Evolutionary conservation across 1,284 basidiomycete genomes (phyloP).

Genomic region (Ceratobasidium sp.): DNA sequence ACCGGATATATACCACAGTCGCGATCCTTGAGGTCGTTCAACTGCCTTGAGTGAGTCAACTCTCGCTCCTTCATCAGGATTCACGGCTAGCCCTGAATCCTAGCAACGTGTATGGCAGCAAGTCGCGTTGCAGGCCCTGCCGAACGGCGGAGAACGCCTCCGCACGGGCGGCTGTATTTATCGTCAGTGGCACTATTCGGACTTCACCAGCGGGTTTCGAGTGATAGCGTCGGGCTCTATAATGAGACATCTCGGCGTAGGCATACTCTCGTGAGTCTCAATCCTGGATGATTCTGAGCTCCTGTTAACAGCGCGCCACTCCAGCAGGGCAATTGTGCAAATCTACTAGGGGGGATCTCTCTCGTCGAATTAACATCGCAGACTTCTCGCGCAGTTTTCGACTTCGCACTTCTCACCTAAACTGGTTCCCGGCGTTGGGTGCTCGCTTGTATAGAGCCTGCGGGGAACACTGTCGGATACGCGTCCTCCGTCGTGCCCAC

Average conservation of each 20-base stretch:
- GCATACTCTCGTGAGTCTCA: conserved; percentile 83
- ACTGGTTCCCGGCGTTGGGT: conserved; percentile 76
- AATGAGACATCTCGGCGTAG: conserved; percentile 93
- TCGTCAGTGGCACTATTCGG: conserved; percentile 91
- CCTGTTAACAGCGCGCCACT: conserved; percentile 25
- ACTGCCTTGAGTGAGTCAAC: conserved; percentile 79
- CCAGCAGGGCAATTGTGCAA: conserved; percentile 89
- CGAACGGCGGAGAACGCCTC: conserved; percentile 89
- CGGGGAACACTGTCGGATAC: conserved; percentile 94
- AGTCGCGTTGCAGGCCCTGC: conserved; percentile 90
- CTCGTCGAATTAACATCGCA: conserved; percentile 85
- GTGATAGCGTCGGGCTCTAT: conserved; percentile 92
- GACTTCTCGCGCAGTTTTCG: conserved; percentile 55
- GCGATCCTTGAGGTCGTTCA: conserved; percentile 89
- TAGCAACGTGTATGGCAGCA: conserved; percentile 91
- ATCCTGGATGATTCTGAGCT: conserved; percentile 13
- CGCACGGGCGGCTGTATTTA: conserved; percentile 89
- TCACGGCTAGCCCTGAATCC: conserved; percentile 10
- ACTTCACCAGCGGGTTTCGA: conserved; percentile 88
- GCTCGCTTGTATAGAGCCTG: conserved; percentile 97
- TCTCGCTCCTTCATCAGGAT: conserved; percentile 2
- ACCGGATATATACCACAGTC: conserved; percentile 88
- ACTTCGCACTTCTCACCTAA: conserved; percentile 29
- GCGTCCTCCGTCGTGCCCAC: conserved; percentile 90
- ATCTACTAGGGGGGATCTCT: conserved; percentile 98